Evolutionary conservation across 139 green algal genomes (phyloP), one percentile per base, ranked within the genome.

Genomic region (Auxenochlorella pyrenoidosa): DNA sequence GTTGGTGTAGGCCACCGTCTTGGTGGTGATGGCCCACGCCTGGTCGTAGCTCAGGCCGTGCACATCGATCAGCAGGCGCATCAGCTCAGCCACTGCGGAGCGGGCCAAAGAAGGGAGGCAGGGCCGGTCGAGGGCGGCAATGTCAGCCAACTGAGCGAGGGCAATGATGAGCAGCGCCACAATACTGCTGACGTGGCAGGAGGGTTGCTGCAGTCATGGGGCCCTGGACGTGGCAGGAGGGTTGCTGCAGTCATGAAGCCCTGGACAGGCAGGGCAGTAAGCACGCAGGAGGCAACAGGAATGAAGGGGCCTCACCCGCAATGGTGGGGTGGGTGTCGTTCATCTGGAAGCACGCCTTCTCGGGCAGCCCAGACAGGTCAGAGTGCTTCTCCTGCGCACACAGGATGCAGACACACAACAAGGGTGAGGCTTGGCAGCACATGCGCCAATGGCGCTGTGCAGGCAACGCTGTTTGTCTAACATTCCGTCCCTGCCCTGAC

Each of bases 241-340:
- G 66, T 3, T 73, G 66, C 28, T 15, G 21, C 22, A 30, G 16
- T 28, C 47, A 30, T 3, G 59, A 12, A n/a, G n/a, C n/a, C n/a
- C n/a, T n/a, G n/a, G 60, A 6, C 22, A 68, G 59, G 59, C 12
- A 28, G 16, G 59, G 22, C 21, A 68, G 59, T 12, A 72, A 36
- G 65, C 22, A 72, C 8, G 15, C 22, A 24, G 65, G 22, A 36
- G 24, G 26, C 65, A 15, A 72, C 66, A 73, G 66, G 4, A 63
- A 13, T 26, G 54, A 2, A 63, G 54, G 54, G n/a, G 4, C 10
- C 77, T 44, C 59, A 84, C 79, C 79, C 6, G 95, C 98, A 77
- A 99, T 97, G 79, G 98, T 98, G 84, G 98, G 98, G 91, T 99
- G 98, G 0, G 98, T 99, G 94, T 99, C 98, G 90, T 99, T 85